phyloP scores from a whole-genome alignment of 2,329 filamentous ascomycete species.

The Elsinoe batatas region DNA sequence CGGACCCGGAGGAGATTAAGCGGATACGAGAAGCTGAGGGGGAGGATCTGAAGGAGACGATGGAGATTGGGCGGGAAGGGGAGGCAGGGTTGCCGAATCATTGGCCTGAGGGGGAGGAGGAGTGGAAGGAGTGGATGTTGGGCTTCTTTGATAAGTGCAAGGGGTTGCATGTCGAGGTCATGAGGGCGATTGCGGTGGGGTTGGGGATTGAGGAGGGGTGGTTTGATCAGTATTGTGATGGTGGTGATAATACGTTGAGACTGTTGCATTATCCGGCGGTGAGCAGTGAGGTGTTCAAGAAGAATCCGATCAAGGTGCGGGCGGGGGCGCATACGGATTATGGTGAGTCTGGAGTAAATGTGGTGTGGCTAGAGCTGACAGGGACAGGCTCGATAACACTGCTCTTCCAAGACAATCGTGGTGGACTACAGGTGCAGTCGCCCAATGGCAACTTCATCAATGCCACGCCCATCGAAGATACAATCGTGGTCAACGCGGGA shows the following conservation, averaged over 20 bases:
- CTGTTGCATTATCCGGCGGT: slow-evolving; percentile 44
- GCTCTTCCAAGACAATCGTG: slow-evolving; percentile 46
- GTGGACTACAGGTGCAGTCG: slow-evolving; percentile 53
- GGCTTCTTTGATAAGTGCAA: slow-evolving; percentile 68
- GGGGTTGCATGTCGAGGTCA: slow-evolving; percentile 62
- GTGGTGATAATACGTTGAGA: slow-evolving; percentile 54
- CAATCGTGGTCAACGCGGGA: slow-evolving; percentile 81
- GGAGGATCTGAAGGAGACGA: slow-evolving; percentile 49
- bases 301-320: slow-evolving; percentile 43
- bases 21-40: slow-evolving; percentile 42
- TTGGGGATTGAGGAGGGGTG: slow-evolving; percentile 57
- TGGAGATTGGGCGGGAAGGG: slow-evolving; percentile 53
- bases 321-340: slow-evolving; percentile 70
- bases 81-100: slow-evolving; percentile 59
- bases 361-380: neutral
- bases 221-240: slow-evolving; percentile 67
- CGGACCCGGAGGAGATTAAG: slow-evolving; percentile 48
- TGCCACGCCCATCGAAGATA: slow-evolving; percentile 69
- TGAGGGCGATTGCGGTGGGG: slow-evolving; percentile 53
- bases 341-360: slow-evolving; percentile 25
- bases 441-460: slow-evolving; percentile 69
- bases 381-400: slow-evolving; percentile 36
- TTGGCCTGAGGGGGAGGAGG: slow-evolving; percentile 63
- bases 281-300: slow-evolving; percentile 46
- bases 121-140: slow-evolving; percentile 63